Percentiles rank a stretch among this genome's conserved stretches.
Evolutionary conservation across 495 filamentous ascomycete genomes (phyloP).

Genomic region (Lasiosphaeria miniovina): DNA sequence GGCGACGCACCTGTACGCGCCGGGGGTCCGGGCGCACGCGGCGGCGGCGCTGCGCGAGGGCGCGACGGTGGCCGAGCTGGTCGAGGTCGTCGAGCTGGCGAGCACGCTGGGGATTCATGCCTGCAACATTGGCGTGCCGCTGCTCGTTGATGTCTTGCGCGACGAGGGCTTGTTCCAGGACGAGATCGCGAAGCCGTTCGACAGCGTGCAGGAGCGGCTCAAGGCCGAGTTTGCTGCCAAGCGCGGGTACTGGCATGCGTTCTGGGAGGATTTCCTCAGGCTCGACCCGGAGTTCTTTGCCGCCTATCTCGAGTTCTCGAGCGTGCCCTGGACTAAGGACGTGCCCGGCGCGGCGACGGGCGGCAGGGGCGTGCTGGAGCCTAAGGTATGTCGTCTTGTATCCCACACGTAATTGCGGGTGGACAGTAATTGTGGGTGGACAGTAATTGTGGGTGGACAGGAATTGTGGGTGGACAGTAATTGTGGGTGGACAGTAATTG

Average conservation of each 20-base stretch:
- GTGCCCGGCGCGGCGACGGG: conserved; percentile 14
- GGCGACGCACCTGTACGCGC: conserved; percentile 38
- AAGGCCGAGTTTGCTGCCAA: conserved; percentile 32
- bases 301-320: conserved; percentile 40
- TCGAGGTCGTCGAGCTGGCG: conserved; percentile 40
- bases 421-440: no score
- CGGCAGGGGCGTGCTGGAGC: conserved; percentile 30
- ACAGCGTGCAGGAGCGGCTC: conserved; percentile 26
- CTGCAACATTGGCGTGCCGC: conserved; percentile 43
- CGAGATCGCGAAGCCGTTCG: conserved; percentile 25
- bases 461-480: no score
- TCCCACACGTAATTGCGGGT: no score
- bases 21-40: conserved; percentile 35
- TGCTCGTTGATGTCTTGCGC: conserved; percentile 40
- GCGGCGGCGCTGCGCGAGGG: conserved; percentile 30
- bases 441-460: no score
- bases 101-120: conserved; percentile 44
- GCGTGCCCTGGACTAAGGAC: conserved; percentile 34
- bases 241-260: conserved; percentile 44
- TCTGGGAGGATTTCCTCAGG: conserved; percentile 43
- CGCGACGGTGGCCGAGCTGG: conserved; percentile 35
- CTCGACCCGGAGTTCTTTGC: conserved; percentile 46
- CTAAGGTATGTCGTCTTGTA: conserved; percentile 26
- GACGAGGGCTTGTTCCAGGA: conserved; percentile 32
- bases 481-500: no score